These are phyloP conservation scores for Penicillium brevicompactum DNA, from an alignment of 2,329 filamentous ascomycete species.

Conservation along the genomic window DNA sequence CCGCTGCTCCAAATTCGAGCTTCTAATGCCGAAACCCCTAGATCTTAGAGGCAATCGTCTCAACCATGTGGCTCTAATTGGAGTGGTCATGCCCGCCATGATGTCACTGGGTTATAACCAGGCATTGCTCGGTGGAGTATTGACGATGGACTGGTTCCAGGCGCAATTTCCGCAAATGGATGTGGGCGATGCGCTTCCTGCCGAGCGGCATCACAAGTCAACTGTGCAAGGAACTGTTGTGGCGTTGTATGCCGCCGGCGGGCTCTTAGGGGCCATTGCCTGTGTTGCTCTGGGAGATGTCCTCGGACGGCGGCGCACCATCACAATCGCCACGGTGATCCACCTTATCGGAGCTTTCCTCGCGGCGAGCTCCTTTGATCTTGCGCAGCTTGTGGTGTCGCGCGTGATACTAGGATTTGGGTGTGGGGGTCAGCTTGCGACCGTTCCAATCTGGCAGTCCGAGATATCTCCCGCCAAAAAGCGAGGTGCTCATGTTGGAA, in stretches of 20 bases:
- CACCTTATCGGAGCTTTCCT: constrained; percentile 16
- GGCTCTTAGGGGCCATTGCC: constrained; percentile 13
- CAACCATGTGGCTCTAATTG: constrained; percentile 10
- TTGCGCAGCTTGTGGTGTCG: constrained; percentile 14
- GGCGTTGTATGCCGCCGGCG: constrained; percentile 15
- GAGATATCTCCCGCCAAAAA: constrained; percentile 14
- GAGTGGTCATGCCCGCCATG: constrained; percentile 17
- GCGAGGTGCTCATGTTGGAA: constrained; percentile 17
- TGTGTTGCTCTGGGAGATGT: constrained; percentile 16
- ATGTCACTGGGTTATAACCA: constrained; percentile 20
- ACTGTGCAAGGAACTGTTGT: constrained; percentile 16
- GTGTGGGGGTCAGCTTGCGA: constrained; percentile 12
- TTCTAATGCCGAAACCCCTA: constrained; percentile 12
- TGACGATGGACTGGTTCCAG: constrained; percentile 16
- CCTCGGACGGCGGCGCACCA: constrained; percentile 13
- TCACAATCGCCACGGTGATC: constrained; percentile 7
- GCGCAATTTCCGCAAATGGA: constrained; percentile 15
- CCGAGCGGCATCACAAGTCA: constrained; percentile 9
- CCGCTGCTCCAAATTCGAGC: not conserved
- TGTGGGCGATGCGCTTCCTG: constrained; percentile 1
- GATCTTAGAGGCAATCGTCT: constrained; percentile 18
- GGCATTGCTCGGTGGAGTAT: constrained; percentile 16
- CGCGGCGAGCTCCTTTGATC: constrained; percentile 9
- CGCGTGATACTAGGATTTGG: constrained; percentile 16
- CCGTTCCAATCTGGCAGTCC: constrained; percentile 17